Base-by-base conservation (phyloP, 345 rosid species). In the Gossypium herbaceum region DNA sequence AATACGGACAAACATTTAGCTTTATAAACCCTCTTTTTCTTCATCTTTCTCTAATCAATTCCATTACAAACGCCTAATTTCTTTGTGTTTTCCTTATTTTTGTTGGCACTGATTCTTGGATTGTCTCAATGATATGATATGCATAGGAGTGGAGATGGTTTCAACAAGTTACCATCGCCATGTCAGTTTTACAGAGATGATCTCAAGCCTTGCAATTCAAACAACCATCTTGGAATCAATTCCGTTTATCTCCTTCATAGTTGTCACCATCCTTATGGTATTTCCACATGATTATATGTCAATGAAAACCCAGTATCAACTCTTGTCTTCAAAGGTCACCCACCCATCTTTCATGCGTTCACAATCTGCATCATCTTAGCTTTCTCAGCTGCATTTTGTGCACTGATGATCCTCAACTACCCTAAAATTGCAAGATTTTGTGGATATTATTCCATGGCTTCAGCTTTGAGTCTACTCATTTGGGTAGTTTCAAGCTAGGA, bases 261-360 rank as follows among this genome's bases (percentile, higher is more conserved):
- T 60, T 4, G 69, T 51, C 41, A 69, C 54, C 17, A 22, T 51
- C 9, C 48, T 70, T 12, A 12, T 20, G n/a, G 3, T 70, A 13
- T 59, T 70, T 41, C 63, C 79, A n/a, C 61, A 68, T 3, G 74
- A 76, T n/a, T 15, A 15, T 5, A 34, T 65, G 62, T 68, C 34
- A 41, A 59, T 57, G 74, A 68, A 34, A 76, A 34, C 60, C 74
- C 69, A 16, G 69, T 69, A 29, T 74, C 74, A 9, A 60, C n/a
- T 8, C 9, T 44, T 24, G 62, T 76, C 62, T 76, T 76, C 12
- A 76, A 50, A 4, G 70, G 69, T 34, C 75, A 19, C 2, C 25
- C 45, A 9, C 52, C 79, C 9, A 34, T 60, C 4, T 76, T 69
- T 16, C 74, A 50, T 34, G 68, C 61, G 7, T 70, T 69, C 25